Conservation (phyloP, 768 basidiomycete genomes). For the Rhodotorula sphaerocarpa region DNA sequence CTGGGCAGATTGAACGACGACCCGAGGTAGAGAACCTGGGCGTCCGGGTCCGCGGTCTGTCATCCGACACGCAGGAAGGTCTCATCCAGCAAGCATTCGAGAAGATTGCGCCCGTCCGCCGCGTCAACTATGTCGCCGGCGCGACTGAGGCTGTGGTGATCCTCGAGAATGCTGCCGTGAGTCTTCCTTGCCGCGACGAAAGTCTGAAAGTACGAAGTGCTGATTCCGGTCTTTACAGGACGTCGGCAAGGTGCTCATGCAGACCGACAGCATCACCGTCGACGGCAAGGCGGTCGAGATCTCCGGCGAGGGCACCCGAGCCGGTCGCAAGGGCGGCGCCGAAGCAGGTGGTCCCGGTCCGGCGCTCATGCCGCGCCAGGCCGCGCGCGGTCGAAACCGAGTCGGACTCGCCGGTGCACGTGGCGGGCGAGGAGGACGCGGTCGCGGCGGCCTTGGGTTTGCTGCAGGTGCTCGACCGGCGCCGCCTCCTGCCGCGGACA, state of each 20-base stretch:
- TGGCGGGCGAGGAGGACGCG: conserved; percentile 10
- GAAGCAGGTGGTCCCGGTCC: neutral
- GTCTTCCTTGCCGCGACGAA: conserved; percentile 32
- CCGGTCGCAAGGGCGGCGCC: neutral
- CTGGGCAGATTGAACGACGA: conserved; percentile 44
- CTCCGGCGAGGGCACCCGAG: conserved; percentile 55
- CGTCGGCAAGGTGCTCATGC: conserved; percentile 67
- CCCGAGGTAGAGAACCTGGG: conserved; percentile 60
- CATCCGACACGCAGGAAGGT: conserved; percentile 73
- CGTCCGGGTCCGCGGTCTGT: conserved; percentile 67
- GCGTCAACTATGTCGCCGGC: conserved; percentile 66
- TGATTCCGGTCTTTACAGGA: conserved; percentile 53
- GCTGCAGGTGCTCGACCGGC: neutral
- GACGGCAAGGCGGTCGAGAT: conserved; percentile 57
- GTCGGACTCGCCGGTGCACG: conserved; percentile 17
- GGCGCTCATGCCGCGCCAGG: conserved; percentile 22
- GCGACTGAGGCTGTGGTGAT: conserved; percentile 50
- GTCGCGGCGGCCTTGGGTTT: neutral
- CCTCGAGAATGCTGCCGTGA: conserved; percentile 45
- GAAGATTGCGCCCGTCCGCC: conserved; percentile 59
- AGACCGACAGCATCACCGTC: conserved; percentile 63
- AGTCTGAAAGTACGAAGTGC: neutral
- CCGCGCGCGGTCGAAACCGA: conserved; percentile 14
- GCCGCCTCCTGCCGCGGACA: neutral
- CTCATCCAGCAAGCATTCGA: conserved; percentile 81